phyloP scores from a whole-genome alignment of 176 grass and related monocot species.

The Saccharum spontaneum region DNA sequence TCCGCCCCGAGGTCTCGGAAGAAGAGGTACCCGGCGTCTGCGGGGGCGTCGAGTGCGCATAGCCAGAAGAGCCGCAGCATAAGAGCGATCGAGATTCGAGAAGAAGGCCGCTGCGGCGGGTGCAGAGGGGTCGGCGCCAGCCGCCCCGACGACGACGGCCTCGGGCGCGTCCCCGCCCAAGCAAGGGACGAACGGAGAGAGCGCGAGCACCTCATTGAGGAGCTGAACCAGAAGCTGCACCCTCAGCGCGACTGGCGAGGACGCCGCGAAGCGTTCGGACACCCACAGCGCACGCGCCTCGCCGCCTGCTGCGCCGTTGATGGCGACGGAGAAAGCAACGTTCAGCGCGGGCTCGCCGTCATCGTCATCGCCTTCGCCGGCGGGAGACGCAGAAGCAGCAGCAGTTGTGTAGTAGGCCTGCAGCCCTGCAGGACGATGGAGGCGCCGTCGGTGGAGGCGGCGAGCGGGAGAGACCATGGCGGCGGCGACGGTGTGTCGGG shows the following conservation, averaged over 20 bases:
- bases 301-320: conserved; percentile 28
- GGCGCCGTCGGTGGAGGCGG: conserved; percentile 34
- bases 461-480: conserved; percentile 22
- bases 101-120: conserved; percentile 43
- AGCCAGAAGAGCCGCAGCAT: conserved; percentile 85
- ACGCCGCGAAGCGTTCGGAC: conserved; percentile 32
- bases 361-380: background rate
- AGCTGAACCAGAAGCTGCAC: conserved; percentile 61
- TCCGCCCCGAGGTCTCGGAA: conserved; percentile 48
- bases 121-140: conserved; percentile 2
- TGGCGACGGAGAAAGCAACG: conserved; percentile 52
- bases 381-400: background rate
- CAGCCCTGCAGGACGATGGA: conserved; percentile 48
- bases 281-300: conserved; percentile 50
- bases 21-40: conserved; percentile 74
- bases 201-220: conserved; percentile 52
- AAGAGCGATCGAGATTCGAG: conserved; percentile 52
- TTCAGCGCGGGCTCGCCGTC: background rate
- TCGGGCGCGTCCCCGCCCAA: conserved; percentile 17
- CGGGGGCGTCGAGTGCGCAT: conserved; percentile 63
- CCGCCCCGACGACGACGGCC: background rate
- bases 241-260: conserved; percentile 21
- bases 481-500: conserved; percentile 5
- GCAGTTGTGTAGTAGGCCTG: background rate
- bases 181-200: conserved; percentile 46